Percentiles rank a stretch among this genome's conserved stretches.
Conservation (phyloP, 306 rosid genomes). For the Lablab purpureus region DNA sequence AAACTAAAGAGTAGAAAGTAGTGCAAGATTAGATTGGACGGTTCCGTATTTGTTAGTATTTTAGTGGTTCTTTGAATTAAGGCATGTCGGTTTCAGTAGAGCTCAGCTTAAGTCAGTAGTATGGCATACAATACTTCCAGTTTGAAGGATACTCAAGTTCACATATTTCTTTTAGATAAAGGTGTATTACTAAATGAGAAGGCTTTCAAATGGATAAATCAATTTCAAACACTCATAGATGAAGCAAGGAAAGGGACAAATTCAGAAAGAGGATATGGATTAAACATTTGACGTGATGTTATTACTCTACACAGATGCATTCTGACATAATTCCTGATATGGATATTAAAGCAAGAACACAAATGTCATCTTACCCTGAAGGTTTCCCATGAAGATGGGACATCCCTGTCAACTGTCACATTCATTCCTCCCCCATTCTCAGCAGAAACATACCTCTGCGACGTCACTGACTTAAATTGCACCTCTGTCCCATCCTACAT, state of each 20-base stretch:
- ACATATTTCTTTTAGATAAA: slow-evolving; percentile 4
- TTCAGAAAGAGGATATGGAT: slow-evolving; percentile 22
- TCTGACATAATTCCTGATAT: background rate
- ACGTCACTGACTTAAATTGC: slow-evolving; percentile 80
- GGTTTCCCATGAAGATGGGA: slow-evolving; percentile 91
- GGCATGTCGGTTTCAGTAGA: slow-evolving; percentile 13
- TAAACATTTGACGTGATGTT: slow-evolving; percentile 2
- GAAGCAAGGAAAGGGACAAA: background rate
- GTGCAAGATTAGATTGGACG: slow-evolving; percentile 3
- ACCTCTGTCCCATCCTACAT: slow-evolving; percentile 84
- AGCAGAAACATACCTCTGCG: slow-evolving; percentile 79
- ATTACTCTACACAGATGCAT: background rate
- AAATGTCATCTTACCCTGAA: slow-evolving; percentile 65
- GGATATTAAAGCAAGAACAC: slow-evolving; percentile 35
- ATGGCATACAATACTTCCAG: slow-evolving; percentile 3
- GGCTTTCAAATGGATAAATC: background rate
- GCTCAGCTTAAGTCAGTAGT: background rate
- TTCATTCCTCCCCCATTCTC: slow-evolving; percentile 87
- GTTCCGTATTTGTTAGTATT: background rate
- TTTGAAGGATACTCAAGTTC: slow-evolving; percentile 13
- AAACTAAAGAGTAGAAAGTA: slow-evolving; percentile 16
- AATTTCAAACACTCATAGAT: background rate
- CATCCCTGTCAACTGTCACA: slow-evolving; percentile 76
- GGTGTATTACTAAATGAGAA: slow-evolving; percentile 6
- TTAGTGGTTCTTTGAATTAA: background rate